Evolutionary conservation across 805 yeast genomes (phyloP), one percentile per base, ranked within the genome.

Genomic region (Metschnikowia lunata): DNA sequence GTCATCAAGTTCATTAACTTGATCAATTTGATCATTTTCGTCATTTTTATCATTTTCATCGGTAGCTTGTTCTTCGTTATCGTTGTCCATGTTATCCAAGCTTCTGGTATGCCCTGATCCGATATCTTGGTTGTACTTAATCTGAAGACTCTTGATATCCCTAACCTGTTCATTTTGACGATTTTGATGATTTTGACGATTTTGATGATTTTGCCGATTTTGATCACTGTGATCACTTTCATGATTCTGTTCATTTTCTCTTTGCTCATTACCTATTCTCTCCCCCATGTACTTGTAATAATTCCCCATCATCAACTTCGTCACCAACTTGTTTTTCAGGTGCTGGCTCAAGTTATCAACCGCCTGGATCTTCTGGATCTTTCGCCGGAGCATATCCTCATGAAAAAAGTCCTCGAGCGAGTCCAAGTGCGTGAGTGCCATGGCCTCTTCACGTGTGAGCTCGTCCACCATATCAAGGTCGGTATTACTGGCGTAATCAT

Each of bases 281-380:
- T 43, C 42, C 29, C 65, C 64, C 30, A 72, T 58, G 49, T 75
- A 78, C 47, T 76, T 78, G 47, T 76, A 73, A 47, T 78, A 80
- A 36, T 85, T 78, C 7, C 83, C 79, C 77, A 83, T 80, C 88
- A 83, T 83, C 42, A 83, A 63, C 48, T 75, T 71, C 36, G 85
- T 85, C 13, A 82, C 79, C 46, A 83, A 55, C 54, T 66, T 68
- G 45, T 77, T 69, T 50, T 77, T 72, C 61, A 70, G 68, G 30
- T 58, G 47, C 42, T 78, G 76, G 27, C 62, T 56, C 32, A 78
- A 50, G 33, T 59, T 57, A 8, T 51, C 53, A 41, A 72, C 57
- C 3, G 58, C 55, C 39, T 77, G 69, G 42, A 78, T 78, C 40
- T 61, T 60, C 52, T 72, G 79, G 36, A 80, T 80, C 55, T 76